Evolutionary conservation across 1,139 yeast species (phyloP).

Genomic region (Debaryomyces sp.): DNA sequence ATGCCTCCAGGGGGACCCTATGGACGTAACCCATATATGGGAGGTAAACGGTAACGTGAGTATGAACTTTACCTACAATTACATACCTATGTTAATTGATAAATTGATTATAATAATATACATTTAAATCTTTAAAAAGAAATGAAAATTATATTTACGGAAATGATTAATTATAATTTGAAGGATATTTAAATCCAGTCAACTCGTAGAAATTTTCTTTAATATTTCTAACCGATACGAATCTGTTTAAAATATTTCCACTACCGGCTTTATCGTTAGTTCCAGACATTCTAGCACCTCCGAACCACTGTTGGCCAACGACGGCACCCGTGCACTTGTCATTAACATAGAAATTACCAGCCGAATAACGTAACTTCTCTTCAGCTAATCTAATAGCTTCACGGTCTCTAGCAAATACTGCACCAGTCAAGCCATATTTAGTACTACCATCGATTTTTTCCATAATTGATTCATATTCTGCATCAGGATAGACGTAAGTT

Average conservation of each 20-base stretch:
- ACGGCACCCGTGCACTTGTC: slow-evolving; percentile 98
- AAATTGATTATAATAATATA: background rate
- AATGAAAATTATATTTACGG: background rate
- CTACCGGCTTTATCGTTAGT: slow-evolving; percentile 97
- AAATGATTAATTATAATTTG: slow-evolving; percentile 45
- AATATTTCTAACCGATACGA: slow-evolving; percentile 82
- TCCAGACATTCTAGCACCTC: slow-evolving; percentile 96
- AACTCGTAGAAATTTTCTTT: slow-evolving; percentile 91
- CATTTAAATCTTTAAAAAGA: background rate
- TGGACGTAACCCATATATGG: background rate
- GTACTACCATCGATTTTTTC: slow-evolving; percentile 67
- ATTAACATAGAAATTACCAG: slow-evolving; percentile 97
- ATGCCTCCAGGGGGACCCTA: slow-evolving; percentile 5
- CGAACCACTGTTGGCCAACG: slow-evolving; percentile 98
- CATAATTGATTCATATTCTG: slow-evolving; percentile 59
- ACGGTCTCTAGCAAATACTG: slow-evolving; percentile 86
- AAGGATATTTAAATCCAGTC: slow-evolving; percentile 74
- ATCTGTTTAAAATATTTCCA: slow-evolving; percentile 79
- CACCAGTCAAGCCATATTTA: slow-evolving; percentile 88
- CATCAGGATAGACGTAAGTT: slow-evolving; percentile 78
- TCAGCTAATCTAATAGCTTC: slow-evolving; percentile 70
- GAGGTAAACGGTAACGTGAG: background rate
- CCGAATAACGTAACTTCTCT: slow-evolving; percentile 78
- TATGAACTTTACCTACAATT: background rate
- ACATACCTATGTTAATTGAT: background rate